Evolutionary conservation across 495 filamentous ascomycete species (phyloP).

Genomic region (Penicillium dipodomyicola): DNA sequence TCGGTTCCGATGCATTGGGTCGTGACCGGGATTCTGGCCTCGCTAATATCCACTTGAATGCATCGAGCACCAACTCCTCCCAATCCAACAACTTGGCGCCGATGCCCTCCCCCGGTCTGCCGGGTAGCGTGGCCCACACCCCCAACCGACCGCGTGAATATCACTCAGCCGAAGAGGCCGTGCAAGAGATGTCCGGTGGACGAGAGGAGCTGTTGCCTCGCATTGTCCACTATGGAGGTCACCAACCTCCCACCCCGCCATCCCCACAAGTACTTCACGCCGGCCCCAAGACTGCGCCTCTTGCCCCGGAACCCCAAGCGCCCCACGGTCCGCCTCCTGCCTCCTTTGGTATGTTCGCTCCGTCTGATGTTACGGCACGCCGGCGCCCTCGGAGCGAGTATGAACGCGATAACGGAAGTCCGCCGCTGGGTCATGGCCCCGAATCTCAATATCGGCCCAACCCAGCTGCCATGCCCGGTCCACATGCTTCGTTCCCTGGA

Average conservation of each 20-base stretch:
- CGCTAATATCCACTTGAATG: constrained; percentile 44
- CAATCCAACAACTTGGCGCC: constrained; percentile 66
- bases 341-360: constrained; percentile 25
- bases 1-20: constrained; percentile 75
- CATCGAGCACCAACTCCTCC: constrained; percentile 58
- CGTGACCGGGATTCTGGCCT: constrained; percentile 42
- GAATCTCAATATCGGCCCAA: constrained; percentile 50
- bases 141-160: constrained; percentile 77
- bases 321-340: constrained; percentile 26
- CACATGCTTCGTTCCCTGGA: constrained; percentile 54
- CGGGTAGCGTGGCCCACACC: constrained; percentile 47
- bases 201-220: constrained; percentile 87
- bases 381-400: constrained; percentile 83
- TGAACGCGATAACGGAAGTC: constrained; percentile 68
- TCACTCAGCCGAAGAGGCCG: constrained; percentile 91
- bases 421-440: constrained; percentile 44
- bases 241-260: constrained; percentile 87
- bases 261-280: constrained; percentile 59
- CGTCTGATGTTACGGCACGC: constrained; percentile 53
- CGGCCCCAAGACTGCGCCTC: constrained; percentile 37
- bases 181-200: constrained; percentile 83
- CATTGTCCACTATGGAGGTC: constrained; percentile 90
- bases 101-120: constrained; percentile 69
- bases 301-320: constrained; percentile 26
- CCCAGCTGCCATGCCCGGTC: constrained; percentile 67